Base-by-base conservation (phyloP, 1,284 basidiomycete genomes). In the Ceratobasidium sp. region DNA sequence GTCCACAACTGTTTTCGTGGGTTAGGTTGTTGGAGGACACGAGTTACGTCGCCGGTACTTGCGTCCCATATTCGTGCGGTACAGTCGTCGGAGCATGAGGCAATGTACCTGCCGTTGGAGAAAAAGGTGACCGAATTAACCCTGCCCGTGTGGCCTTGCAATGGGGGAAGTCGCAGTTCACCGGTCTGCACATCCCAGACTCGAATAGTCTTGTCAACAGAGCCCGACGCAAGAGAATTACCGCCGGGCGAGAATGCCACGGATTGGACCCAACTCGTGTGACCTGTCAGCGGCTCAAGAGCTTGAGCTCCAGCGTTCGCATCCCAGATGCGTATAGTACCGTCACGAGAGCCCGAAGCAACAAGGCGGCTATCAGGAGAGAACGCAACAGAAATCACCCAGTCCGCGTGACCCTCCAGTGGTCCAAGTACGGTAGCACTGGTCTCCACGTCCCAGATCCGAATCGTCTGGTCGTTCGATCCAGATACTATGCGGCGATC, bases 371-470 rank as follows among this genome's bases (percentile, higher is more conserved):
- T 26, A 46, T 69, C 50, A 26, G 38, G 40, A 40, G 64, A 77
- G 42, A 69, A 62, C 20, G 15, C 15, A 7, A 69, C 52, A 15
- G 64, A 40, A 2, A 0, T 1, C 5, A 68, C 56, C 1, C 1
- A 3, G n/a, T 65, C 26, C 10, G n/a, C 28, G 44, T 77, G 66
- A 17, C 66, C 64, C 10, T 26, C 7, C 15, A 77, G 12, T 0
- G 66, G 15, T 12, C 15, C 42, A 9, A 9, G 10, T 6, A 26
- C 38, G n/a, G 23, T 42, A 28, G 10, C 10, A 12, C 65, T 33
- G 17, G 48, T 56, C 13, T 28, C 48, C 10, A 52, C 15, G 64
- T 75, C 68, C 77, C 70, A 75, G 1, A 78, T 38, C 20, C 46
- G 57, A 12, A 78, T 54, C 1, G 77, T 57, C 1, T n/a, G 0